Evolutionary conservation across 164 flowering plant genomes (phyloP).

Genomic region (Brasenia schreberi): DNA sequence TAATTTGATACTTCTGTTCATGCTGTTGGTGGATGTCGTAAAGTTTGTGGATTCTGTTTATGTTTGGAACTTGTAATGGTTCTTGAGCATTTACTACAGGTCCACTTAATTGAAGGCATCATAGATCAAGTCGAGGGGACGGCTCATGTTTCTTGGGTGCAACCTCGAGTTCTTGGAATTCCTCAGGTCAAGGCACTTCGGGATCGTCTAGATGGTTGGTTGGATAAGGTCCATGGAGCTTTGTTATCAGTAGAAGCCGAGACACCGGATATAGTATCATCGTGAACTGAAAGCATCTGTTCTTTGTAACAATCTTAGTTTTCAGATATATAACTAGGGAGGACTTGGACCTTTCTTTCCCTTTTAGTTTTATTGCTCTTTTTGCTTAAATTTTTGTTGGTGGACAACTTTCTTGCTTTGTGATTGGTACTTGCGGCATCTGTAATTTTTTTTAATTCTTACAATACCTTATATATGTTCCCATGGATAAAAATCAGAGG

Average conservation of each 20-base stretch:
- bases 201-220: conserved; percentile 68
- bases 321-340: neutral
- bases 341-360: neutral
- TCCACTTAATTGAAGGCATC: conserved; percentile 89
- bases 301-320: neutral
- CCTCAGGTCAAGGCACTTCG: conserved; percentile 68
- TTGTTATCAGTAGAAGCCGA: conserved; percentile 78
- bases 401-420: too few relatives aligned
- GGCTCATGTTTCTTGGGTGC: conserved; percentile 91
- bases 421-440: too few relatives aligned
- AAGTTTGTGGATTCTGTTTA: neutral
- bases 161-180: conserved; percentile 81
- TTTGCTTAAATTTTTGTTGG: neutral
- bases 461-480: too few relatives aligned
- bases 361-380: neutral
- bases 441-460: too few relatives aligned
- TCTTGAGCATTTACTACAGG: conserved; percentile 31
- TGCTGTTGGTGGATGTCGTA: neutral
- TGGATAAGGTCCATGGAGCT: conserved; percentile 72
- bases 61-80: neutral
- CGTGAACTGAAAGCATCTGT: conserved; percentile 11
- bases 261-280: conserved; percentile 82
- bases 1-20: neutral
- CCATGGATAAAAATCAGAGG: too few relatives aligned
- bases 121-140: conserved; percentile 93